phyloP scores from a whole-genome alignment of 2,329 filamentous ascomycete genomes.

The Coleophoma cylindrospora region DNA sequence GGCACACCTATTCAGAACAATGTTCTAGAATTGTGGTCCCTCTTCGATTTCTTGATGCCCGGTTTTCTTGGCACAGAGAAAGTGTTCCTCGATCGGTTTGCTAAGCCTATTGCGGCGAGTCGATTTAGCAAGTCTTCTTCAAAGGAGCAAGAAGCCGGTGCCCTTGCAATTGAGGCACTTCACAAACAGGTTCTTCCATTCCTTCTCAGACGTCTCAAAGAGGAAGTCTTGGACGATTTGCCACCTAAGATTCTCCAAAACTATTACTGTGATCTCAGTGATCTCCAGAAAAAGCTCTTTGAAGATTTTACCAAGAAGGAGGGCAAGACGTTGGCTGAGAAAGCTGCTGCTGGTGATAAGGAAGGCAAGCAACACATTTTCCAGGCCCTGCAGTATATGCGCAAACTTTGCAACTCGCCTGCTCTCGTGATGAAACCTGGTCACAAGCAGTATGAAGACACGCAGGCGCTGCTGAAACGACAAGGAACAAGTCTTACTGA shows the following conservation, averaged over 20 bases:
- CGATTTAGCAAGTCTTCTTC: conserved; percentile 96
- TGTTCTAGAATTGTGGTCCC: conserved; percentile 91
- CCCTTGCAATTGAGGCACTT: conserved; percentile 92
- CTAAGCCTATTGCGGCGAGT: conserved; percentile 85
- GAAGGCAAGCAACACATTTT: conserved; percentile 98
- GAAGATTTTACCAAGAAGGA: conserved; percentile 96
- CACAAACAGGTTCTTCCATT: conserved; percentile 98
- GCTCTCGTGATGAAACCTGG: conserved; percentile 93
- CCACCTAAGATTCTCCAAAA: conserved; percentile 98
- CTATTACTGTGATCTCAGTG: conserved; percentile 97
- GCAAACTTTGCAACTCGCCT: conserved; percentile 96
- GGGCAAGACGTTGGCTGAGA: conserved; percentile 78
- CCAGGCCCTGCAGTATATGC: conserved; percentile 98
- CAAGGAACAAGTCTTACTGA: conserved; percentile 82
- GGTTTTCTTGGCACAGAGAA: conserved; percentile 95
- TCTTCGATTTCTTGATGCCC: conserved; percentile 99
- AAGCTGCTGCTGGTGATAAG: conserved; percentile 80
- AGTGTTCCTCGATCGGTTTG: conserved; percentile 87
- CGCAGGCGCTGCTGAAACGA: conserved; percentile 72
- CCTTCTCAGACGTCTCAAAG: conserved; percentile 90
- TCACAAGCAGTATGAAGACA: conserved; percentile 84
- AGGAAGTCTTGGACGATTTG: conserved; percentile 93
- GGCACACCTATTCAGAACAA: conserved; percentile 98
- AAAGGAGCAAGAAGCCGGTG: conserved; percentile 95
- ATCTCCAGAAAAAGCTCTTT: conserved; percentile 90